phyloP scores from a whole-genome alignment of 257 asterid genomes.

The Mentha longifolia region DNA sequence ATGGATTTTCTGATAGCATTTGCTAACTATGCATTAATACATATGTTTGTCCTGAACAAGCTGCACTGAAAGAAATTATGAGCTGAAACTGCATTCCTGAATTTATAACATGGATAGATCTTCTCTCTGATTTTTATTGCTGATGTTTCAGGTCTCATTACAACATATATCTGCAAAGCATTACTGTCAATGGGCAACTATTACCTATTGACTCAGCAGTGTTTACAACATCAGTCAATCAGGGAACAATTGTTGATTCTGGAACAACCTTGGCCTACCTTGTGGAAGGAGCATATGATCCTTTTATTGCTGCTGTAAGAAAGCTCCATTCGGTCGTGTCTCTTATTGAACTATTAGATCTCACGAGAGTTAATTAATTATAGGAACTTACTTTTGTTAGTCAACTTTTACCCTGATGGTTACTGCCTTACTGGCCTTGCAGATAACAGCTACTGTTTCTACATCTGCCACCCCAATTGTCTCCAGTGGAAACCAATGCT shows the following conservation, averaged over 20 bases:
- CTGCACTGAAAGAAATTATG: neutral
- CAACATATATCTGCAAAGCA: constrained; percentile 39
- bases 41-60: constrained; percentile 13
- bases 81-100: constrained; percentile 10
- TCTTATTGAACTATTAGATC: constrained; percentile 15
- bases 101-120: constrained; percentile 19
- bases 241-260: constrained; percentile 44
- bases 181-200: constrained; percentile 39
- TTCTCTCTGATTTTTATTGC: constrained; percentile 13
- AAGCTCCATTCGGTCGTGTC: constrained; percentile 19
- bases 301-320: constrained; percentile 74
- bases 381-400: constrained; percentile 5
- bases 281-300: constrained; percentile 81
- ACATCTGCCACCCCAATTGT: constrained; percentile 53
- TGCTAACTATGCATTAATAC: neutral
- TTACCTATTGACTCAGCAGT: constrained; percentile 35
- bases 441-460: constrained; percentile 75
- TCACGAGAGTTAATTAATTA: neutral
- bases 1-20: neutral
- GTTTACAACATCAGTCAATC: constrained; percentile 37
- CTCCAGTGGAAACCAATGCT: constrained; percentile 69
- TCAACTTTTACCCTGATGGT: constrained; percentile 13
- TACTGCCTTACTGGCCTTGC: constrained; percentile 38
- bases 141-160: constrained; percentile 56
- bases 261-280: constrained; percentile 88